Evolutionary conservation across 257 asterid species (phyloP).

Genomic region (Fraxinus excelsior): DNA sequence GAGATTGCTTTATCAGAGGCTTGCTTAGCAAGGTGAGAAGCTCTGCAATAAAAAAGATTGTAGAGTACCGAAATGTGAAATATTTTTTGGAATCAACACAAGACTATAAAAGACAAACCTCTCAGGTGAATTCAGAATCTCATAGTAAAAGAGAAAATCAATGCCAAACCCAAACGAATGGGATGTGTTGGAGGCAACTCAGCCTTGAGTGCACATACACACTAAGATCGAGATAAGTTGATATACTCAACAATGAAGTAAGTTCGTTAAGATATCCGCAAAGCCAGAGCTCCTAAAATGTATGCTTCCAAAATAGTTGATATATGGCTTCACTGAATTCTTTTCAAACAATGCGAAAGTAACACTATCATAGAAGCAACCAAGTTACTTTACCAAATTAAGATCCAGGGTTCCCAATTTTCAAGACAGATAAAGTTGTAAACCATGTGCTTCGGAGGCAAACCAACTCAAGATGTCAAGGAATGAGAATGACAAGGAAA

Average conservation of each 20-base stretch:
- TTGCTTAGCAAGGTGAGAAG: conserved; percentile 90
- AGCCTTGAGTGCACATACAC: conserved; percentile 34
- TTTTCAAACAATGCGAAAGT: not conserved
- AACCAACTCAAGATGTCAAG: not conserved
- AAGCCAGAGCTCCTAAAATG: not conserved
- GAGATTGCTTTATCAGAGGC: conserved; percentile 96
- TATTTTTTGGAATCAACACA: not conserved
- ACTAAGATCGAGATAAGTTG: not conserved
- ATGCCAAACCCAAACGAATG: conserved; percentile 86
- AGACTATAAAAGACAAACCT: conserved; percentile 49
- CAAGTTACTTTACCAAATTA: not conserved
- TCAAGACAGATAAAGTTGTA: not conserved
- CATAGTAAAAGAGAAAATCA: conserved; percentile 91
- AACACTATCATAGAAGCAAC: not conserved
- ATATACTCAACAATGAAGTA: not conserved
- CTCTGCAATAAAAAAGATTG: conserved; percentile 48
- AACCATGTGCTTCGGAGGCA: not conserved
- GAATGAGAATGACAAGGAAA: not conserved
- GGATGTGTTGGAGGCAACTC: conserved; percentile 90
- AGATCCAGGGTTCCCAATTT: conserved; percentile 7
- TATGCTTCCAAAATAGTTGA: not conserved
- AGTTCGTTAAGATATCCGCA: not conserved
- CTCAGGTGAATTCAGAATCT: conserved; percentile 81
- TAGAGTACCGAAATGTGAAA: conserved; percentile 3
- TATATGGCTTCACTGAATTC: not conserved